phyloP scores from a whole-genome alignment of 108 stramenopile species.

The Skeletonema potamos region DNA sequence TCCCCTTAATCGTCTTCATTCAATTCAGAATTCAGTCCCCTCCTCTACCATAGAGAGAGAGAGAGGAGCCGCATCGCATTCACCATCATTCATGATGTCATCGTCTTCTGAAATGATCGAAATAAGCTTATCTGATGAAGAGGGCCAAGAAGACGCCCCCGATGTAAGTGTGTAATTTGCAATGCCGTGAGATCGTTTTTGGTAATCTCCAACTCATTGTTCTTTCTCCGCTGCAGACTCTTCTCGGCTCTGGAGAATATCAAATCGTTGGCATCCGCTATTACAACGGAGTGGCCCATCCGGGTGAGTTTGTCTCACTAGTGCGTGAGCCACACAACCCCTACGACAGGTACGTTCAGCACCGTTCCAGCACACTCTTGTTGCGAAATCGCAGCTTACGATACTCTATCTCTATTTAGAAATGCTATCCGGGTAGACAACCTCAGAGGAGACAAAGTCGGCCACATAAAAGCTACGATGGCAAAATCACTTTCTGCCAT shows the following conservation, averaged over 20 bases:
- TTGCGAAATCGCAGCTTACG: background rate
- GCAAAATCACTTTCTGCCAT: constrained; percentile 43
- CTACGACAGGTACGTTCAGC: constrained; percentile 37
- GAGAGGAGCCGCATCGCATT: no score
- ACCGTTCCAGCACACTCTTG: background rate
- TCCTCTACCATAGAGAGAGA: no score
- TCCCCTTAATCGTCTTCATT: no score
- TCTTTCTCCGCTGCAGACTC: background rate
- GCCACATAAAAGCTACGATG: constrained; percentile 60
- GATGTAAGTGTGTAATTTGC: background rate
- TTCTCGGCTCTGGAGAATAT: constrained; percentile 26
- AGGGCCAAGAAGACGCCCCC: background rate
- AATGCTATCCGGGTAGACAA: constrained; percentile 76
- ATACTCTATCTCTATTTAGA: background rate
- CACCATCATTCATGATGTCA: no score
- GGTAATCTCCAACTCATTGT: background rate
- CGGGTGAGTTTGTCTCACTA: constrained; percentile 57
- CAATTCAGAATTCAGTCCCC: no score
- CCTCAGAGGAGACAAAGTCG: constrained; percentile 46
- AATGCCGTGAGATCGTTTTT: background rate
- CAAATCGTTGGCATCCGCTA: constrained; percentile 48
- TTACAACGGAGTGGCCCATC: constrained; percentile 62
- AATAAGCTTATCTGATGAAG: background rate
- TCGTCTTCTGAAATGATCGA: no score
- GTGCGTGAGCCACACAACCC: constrained; percentile 61